A percentile compares a stretch with the other conserved stretches of the same genome.
These are phyloP conservation scores for Luvunga scandens DNA, from an alignment of 345 rosid species.

Conservation along the genomic window DNA sequence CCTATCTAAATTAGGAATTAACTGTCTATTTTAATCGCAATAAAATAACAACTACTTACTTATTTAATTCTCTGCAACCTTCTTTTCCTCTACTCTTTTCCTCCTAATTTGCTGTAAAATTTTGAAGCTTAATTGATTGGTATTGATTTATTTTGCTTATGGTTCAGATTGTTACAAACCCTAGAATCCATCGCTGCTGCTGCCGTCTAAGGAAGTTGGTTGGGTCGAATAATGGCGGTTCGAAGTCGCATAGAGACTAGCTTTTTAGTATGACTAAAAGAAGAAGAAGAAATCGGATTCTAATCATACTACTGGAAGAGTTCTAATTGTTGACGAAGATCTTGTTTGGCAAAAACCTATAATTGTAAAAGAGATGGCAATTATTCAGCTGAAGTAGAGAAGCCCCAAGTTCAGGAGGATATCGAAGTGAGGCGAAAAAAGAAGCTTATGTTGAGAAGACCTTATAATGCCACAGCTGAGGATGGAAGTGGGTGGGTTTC, in stretches of 20 bases:
- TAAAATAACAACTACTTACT: too few species aligned
- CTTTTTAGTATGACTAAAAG: constrained; percentile 73
- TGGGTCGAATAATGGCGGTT: constrained; percentile 28
- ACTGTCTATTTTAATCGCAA: too few species aligned
- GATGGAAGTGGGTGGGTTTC: background rate
- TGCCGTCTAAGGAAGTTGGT: constrained; percentile 1
- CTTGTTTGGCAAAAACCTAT: constrained; percentile 90
- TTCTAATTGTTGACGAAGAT: constrained; percentile 80
- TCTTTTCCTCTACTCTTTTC: too few species aligned
- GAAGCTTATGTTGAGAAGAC: constrained; percentile 56
- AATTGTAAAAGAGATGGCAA: constrained; percentile 53
- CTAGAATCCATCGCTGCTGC: too few species aligned
- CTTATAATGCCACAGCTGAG: constrained; percentile 35
- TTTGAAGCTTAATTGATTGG: too few species aligned
- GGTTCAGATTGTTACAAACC: too few species aligned
- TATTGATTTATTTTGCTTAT: too few species aligned
- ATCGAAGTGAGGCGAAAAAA: constrained; percentile 79
- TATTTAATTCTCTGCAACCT: too few species aligned
- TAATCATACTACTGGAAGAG: constrained; percentile 37
- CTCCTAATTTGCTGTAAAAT: too few species aligned
- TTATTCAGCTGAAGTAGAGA: constrained; percentile 76
- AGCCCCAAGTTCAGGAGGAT: too few species aligned
- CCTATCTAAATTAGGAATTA: too few species aligned
- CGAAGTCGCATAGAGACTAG: constrained; percentile 65
- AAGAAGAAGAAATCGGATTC: constrained; percentile 36